These are phyloP conservation scores for Dianthus caryophyllus DNA, from an alignment of 148 eudicot genomes.

Conservation along the genomic window DNA sequence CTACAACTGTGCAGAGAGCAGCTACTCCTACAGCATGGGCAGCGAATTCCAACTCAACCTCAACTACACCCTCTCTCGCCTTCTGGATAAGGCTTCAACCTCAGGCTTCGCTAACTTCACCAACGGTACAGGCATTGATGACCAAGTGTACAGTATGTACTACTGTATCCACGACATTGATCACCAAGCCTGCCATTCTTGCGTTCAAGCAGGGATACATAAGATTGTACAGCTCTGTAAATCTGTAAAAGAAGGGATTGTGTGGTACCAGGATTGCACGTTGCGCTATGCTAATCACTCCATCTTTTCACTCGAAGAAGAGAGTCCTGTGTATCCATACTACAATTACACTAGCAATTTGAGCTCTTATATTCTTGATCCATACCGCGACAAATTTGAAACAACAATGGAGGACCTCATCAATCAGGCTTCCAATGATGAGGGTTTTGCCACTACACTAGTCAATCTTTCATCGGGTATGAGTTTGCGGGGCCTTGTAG, in stretches of 20 bases:
- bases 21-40: slow-evolving; percentile 6
- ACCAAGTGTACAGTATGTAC: slow-evolving; percentile 23
- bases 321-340: background rate
- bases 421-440: slow-evolving; percentile 6
- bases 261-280: slow-evolving; percentile 30
- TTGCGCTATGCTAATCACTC: slow-evolving; percentile 25
- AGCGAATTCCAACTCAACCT: slow-evolving; percentile 14
- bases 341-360: background rate
- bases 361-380: slow-evolving; percentile 9
- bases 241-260: slow-evolving; percentile 11
- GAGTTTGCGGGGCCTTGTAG: slow-evolving; percentile 9
- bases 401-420: slow-evolving; percentile 14
- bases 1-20: slow-evolving; percentile 8
- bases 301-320: background rate
- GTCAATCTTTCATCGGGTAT: background rate
- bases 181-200: slow-evolving; percentile 14
- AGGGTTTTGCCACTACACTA: slow-evolving; percentile 18
- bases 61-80: slow-evolving; percentile 15
- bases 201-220: slow-evolving; percentile 10
- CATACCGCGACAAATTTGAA: slow-evolving; percentile 5
- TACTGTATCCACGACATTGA: slow-evolving; percentile 27
- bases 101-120: slow-evolving; percentile 1
- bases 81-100: slow-evolving; percentile 4
- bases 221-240: background rate
- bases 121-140: slow-evolving; percentile 4